A percentile compares a stretch with the other conserved stretches of the same genome.
These are phyloP conservation scores for Amylostereum areolatum DNA, from an alignment of 1,284 basidiomycete species.

Conservation along the genomic window DNA sequence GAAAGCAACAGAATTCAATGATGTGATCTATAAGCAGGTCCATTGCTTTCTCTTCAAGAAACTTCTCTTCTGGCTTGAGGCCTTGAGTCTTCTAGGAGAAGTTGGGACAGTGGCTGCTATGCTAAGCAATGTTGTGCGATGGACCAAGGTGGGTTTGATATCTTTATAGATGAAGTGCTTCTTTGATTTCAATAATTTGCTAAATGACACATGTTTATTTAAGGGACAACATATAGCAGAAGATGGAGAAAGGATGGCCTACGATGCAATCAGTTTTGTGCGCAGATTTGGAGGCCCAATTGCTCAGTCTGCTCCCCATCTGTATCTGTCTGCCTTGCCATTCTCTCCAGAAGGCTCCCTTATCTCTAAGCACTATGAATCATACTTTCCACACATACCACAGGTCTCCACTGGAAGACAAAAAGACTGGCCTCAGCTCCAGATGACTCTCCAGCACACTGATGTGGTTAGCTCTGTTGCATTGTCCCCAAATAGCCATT, in stretches of 20 bases:
- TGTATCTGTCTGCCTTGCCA: slow-evolving; percentile 11
- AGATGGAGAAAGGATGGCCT: too few species aligned
- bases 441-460: slow-evolving; percentile 4
- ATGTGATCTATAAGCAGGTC: neutral
- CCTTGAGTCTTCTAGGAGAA: slow-evolving; percentile 5
- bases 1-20: neutral
- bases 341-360: slow-evolving; percentile 7
- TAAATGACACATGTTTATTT: too few species aligned
- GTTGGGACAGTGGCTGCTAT: neutral
- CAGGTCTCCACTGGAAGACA: neutral
- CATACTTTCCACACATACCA: neutral
- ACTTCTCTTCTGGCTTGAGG: slow-evolving; percentile 15
- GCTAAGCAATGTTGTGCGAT: neutral
- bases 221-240: too few species aligned
- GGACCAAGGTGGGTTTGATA: neutral
- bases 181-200: too few species aligned
- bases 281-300: slow-evolving; percentile 1
- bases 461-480: slow-evolving; percentile 14
- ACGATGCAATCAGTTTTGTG: too few species aligned
- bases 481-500: slow-evolving; percentile 16
- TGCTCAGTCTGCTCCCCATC: slow-evolving; percentile 7
- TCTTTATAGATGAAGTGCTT: neutral
- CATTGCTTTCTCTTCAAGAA: slow-evolving; percentile 4
- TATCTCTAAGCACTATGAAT: neutral
- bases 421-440: neutral